These are phyloP conservation scores for Leishmania arabica DNA, from an alignment of 208 protist genomes.

Conservation along the genomic window DNA sequence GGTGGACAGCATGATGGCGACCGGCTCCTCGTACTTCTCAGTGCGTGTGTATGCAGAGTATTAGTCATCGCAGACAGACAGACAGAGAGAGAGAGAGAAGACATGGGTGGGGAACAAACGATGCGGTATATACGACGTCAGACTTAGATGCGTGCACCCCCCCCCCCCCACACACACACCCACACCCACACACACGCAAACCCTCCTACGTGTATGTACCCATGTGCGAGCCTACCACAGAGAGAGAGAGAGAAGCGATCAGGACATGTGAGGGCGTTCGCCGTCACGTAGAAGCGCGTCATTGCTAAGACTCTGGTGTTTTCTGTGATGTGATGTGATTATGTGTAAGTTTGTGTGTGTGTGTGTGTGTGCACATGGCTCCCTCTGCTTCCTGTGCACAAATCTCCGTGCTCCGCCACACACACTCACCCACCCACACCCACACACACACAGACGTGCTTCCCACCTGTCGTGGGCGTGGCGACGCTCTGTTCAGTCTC, in stretches of 20 bases:
- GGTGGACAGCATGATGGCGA: constrained; percentile 33
- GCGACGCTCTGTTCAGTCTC: background rate
- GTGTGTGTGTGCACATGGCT: background rate
- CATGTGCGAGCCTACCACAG: background rate
- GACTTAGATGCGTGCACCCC: background rate
- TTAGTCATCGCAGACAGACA: background rate
- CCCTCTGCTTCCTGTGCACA: background rate
- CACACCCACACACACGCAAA: background rate
- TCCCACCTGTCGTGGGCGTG: background rate
- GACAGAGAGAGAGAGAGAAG: background rate
- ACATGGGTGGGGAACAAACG: background rate
- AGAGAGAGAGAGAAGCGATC: no score
- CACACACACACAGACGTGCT: background rate
- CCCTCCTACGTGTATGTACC: background rate
- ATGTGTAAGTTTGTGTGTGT: no score
- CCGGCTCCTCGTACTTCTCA: background rate
- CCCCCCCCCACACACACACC: background rate
- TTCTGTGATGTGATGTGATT: background rate
- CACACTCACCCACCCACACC: background rate
- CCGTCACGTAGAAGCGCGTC: background rate
- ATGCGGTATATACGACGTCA: background rate
- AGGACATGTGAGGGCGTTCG: background rate
- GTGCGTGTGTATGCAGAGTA: background rate
- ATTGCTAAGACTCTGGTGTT: background rate
- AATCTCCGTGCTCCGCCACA: background rate